Base-by-base conservation (phyloP, 306 rosid genomes). In the Quercus engelmannii region DNA sequence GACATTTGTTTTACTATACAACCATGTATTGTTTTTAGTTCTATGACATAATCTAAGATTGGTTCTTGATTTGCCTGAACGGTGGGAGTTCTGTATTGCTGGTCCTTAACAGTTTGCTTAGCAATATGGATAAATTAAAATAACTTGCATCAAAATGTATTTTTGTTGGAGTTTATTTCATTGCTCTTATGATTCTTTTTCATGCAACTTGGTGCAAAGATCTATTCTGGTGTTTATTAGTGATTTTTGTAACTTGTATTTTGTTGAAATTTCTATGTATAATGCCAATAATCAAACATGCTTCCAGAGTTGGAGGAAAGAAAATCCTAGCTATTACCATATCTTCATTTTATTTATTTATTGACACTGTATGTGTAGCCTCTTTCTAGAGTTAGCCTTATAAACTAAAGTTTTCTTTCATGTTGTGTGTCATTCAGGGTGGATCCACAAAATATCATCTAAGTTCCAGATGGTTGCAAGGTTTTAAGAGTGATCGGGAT, bases 361-460 rank as follows among this genome's bases (percentile, higher is more conserved):
- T 80, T 65, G 13, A 64, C 69, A 57, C 74, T 25, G 43, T 25
- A 71, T 59, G 63, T 46, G 17, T 31, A 49, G 54, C 19, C 21
- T 63, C 28, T 55, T 38, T 55, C 62, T 69, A 56, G 28, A 55
- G 23, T 46, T 18, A 23, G 12, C 74, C 9, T 28, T 33, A 43
- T 62, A 43, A 71, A 49, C 84, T 80, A 55, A 80, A 54, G 31
- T 78, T 54, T 84, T 78, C 51, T 71, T 71, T 80, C 55, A 21
- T 83, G 58, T 80, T 81, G 31, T 89, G 73, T 80, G 62, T 77
- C 78, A 75, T 70, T 54, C 89, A 95, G 99, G 99, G 97, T 77
- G 99, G 98, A 79, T 90, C 99, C 71, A 76, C 94, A 20, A 95
- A 91, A 80, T 95, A 92, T 87, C 97, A 95, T 90, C 82, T 95